A percentile compares a stretch with the other conserved stretches of the same genome.
Conservation (phyloP, 345 rosid genomes). For the Citrus sp. region DNA sequence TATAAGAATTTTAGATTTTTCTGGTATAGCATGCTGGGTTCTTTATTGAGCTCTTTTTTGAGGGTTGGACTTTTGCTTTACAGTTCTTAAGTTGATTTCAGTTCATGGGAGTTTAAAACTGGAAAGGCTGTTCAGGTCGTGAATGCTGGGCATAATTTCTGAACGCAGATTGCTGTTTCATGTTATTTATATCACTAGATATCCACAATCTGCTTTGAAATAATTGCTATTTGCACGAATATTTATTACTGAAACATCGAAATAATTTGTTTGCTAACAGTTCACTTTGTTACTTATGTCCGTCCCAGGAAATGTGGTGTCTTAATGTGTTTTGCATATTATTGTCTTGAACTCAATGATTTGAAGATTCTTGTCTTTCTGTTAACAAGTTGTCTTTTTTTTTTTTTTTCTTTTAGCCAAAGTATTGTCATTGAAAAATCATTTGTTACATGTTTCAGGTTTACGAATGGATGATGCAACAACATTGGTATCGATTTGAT, state of each 20-base stretch:
- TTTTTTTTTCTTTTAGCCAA: background rate
- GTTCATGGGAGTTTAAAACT: background rate
- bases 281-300: background rate
- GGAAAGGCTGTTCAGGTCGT: background rate
- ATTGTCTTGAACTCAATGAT: background rate
- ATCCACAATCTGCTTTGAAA: background rate
- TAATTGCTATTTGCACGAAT: background rate
- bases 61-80: background rate
- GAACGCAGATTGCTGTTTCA: background rate
- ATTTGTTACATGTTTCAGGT: slow-evolving; percentile 43
- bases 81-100: background rate
- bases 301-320: background rate
- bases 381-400: background rate
- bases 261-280: background rate
- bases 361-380: background rate
- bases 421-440: background rate
- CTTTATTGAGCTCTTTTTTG: background rate
- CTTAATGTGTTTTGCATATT: background rate
- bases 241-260: background rate
- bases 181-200: background rate
- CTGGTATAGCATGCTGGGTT: background rate
- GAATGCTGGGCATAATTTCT: background rate
- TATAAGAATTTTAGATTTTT: background rate
- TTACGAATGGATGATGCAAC: slow-evolving; percentile 91
- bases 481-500: slow-evolving; percentile 78